Percentiles rank a stretch among this genome's conserved stretches.
Conservation (phyloP, 129 eudicot species). For the Centaurea solstitialis region DNA sequence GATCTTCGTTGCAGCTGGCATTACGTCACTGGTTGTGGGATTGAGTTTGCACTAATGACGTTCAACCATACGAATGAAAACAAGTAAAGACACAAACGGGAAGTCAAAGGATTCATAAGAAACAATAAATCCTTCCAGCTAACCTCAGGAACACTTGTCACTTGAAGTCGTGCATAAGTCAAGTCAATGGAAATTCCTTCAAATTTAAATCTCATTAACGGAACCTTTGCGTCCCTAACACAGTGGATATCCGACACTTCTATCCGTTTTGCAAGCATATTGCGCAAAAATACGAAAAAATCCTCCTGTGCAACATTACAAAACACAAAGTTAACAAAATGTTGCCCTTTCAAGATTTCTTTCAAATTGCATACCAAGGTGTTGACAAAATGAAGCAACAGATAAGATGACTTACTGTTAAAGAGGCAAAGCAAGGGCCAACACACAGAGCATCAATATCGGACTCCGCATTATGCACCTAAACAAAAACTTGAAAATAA, state of each 20-base stretch:
- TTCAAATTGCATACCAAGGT: background rate
- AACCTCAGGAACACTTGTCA: conserved; percentile 57
- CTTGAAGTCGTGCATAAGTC: conserved; percentile 68
- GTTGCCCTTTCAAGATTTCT: background rate
- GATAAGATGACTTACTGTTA: conserved; percentile 40
- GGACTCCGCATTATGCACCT: conserved; percentile 65
- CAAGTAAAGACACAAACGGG: background rate
- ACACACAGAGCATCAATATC: conserved; percentile 72
- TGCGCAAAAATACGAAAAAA: conserved; percentile 50
- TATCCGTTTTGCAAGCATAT: conserved; percentile 50
- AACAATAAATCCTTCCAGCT: background rate
- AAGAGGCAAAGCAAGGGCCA: conserved; percentile 62
- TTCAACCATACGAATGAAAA: background rate
- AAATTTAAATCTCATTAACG: conserved; percentile 66
- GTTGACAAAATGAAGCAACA: background rate
- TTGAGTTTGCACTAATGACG: too few species aligned
- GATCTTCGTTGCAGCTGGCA: background rate
- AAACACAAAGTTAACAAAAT: background rate
- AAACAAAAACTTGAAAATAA: background rate
- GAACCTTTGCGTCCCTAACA: conserved; percentile 65
- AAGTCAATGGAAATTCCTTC: conserved; percentile 63
- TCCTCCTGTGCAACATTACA: conserved; percentile 43
- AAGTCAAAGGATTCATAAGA: background rate
- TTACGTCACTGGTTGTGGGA: background rate
- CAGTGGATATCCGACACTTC: conserved; percentile 67